Conservation (phyloP, 805 yeast genomes). For the Candida vartiovaarae region DNA sequence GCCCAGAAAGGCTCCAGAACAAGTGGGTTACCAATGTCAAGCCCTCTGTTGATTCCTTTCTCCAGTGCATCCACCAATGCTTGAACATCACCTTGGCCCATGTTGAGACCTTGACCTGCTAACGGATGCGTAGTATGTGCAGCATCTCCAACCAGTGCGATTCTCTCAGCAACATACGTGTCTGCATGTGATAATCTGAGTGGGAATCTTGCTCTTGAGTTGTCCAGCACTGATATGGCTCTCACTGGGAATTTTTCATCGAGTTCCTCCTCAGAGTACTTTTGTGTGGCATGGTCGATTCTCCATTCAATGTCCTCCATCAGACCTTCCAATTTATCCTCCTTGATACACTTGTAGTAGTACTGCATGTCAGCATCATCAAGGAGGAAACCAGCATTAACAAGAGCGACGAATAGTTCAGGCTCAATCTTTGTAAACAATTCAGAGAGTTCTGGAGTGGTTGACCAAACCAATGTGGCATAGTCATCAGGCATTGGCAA, state of each 20-base stretch:
- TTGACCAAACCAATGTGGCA: conserved; percentile 94
- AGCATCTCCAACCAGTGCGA: conserved; percentile 96
- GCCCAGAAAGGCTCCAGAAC: conserved; percentile 85
- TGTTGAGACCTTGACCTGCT: conserved; percentile 96
- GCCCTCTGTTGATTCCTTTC: conserved; percentile 64
- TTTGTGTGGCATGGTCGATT: conserved; percentile 32
- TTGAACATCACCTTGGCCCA: conserved; percentile 94
- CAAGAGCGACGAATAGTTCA: conserved; percentile 56
- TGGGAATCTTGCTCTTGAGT: conserved; percentile 84
- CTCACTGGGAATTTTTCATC: conserved; percentile 63
- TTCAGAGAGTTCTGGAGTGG: conserved; percentile 67
- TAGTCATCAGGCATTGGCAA: conserved; percentile 80
- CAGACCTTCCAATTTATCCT: conserved; percentile 35
- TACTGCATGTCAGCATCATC: conserved; percentile 70
- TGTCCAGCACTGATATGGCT: conserved; percentile 48
- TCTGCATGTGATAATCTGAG: conserved; percentile 86
- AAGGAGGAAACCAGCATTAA: conserved; percentile 84
- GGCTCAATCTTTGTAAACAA: conserved; percentile 52
- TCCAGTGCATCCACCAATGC: conserved; percentile 64
- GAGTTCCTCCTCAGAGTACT: conserved; percentile 35
- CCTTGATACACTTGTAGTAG: conserved; percentile 42
- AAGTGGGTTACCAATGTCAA: conserved; percentile 78
- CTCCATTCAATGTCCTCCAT: conserved; percentile 74
- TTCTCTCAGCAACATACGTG: conserved; percentile 71
- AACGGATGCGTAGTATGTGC: conserved; percentile 97